A percentile compares a stretch with the other conserved stretches of the same genome.
Evolutionary conservation across 164 flowering plant genomes (phyloP).

Genomic region (Piper longum): DNA sequence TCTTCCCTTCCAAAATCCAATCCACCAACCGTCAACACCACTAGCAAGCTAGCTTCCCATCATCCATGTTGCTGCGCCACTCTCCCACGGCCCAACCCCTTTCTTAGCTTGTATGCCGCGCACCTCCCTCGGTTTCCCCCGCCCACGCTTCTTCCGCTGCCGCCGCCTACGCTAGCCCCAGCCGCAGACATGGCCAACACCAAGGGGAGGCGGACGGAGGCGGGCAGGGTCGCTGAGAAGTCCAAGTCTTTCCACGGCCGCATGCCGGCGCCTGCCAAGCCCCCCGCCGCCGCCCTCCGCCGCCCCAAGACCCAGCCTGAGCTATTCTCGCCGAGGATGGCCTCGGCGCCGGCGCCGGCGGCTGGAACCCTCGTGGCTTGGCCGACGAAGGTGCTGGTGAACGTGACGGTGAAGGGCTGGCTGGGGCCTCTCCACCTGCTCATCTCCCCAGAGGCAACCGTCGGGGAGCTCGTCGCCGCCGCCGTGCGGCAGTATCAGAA

Average conservation of each 20-base stretch:
- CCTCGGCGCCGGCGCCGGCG: conserved; percentile 2
- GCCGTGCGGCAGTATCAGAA: conserved; percentile 45
- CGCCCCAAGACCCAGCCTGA: conserved; percentile 67
- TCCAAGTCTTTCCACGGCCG: conserved; percentile 61
- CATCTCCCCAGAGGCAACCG: conserved; percentile 54
- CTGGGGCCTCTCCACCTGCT: conserved; percentile 65
- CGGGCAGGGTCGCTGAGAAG: conserved; percentile 30
- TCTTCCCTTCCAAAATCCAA: too few relatives aligned
- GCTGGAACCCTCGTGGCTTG: conserved; percentile 6
- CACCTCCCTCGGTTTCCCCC: conserved; percentile 41
- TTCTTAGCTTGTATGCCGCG: too few relatives aligned
- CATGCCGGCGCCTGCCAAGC: conserved; percentile 3
- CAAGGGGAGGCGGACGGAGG: conserved; percentile 8
- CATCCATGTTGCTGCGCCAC: too few relatives aligned
- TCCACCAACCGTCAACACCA: too few relatives aligned
- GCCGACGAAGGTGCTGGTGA: conserved; percentile 62
- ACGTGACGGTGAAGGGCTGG: conserved; percentile 71
- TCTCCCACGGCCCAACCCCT: too few relatives aligned
- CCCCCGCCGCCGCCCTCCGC: conserved; percentile 13
- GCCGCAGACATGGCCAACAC: too few relatives aligned
- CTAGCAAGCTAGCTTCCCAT: too few relatives aligned
- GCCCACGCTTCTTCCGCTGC: conserved; percentile 39
- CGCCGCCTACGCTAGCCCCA: conserved; percentile 37
- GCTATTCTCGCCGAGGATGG: conserved; percentile 9
- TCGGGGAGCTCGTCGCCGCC: conserved; percentile 46